A percentile compares a stretch with the other conserved stretches of the same genome.
phyloP scores from a whole-genome alignment of 345 rosid species.

The Citropsis articulata region DNA sequence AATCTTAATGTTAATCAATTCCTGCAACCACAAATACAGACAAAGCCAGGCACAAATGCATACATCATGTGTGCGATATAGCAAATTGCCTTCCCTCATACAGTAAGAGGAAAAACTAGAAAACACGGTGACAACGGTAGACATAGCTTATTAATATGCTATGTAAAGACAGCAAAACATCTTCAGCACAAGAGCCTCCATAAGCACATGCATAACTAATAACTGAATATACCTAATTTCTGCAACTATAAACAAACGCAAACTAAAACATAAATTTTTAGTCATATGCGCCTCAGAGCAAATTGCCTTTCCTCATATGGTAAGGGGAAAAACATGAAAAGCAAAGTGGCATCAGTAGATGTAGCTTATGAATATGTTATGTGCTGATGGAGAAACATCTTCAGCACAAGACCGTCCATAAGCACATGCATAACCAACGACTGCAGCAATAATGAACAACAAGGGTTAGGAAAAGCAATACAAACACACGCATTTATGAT shows the following conservation, averaged over 20 bases:
- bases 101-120: slow-evolving; percentile 22
- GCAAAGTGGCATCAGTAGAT: slow-evolving; percentile 11
- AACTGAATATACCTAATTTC: neutral
- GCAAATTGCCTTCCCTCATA: slow-evolving; percentile 24
- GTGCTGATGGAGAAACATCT: slow-evolving; percentile 24
- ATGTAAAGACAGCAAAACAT: slow-evolving; percentile 27
- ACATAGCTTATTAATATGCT: slow-evolving; percentile 56
- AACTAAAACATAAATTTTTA: neutral
- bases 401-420: slow-evolving; percentile 45
- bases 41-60: neutral
- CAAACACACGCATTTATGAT: neutral
- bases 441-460: neutral
- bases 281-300: neutral
- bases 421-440: slow-evolving; percentile 25
- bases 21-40: neutral
- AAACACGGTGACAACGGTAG: slow-evolving; percentile 23
- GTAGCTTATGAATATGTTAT: slow-evolving; percentile 55
- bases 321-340: slow-evolving; percentile 4
- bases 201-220: slow-evolving; percentile 25
- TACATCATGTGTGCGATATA: slow-evolving; percentile 30
- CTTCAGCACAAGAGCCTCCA: slow-evolving; percentile 41
- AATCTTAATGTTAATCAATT: slow-evolving; percentile 4
- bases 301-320: slow-evolving; percentile 8
- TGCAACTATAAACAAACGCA: neutral
- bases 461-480: neutral